phyloP scores from a whole-genome alignment of 192 early-diverging fungal species.

The Rhizophagus sp. region DNA sequence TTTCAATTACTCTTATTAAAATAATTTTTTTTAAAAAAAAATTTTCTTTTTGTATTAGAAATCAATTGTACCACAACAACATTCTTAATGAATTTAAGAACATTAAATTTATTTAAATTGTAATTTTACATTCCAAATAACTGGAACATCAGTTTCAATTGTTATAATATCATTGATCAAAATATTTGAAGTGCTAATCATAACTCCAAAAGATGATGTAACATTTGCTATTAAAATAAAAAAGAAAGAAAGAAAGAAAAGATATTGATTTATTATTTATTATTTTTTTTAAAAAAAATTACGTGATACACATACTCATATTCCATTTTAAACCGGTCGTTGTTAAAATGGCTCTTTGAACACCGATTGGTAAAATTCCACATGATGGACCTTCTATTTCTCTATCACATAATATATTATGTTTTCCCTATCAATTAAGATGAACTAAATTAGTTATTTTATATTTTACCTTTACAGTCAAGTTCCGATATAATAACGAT shows the following conservation, averaged over 20 bases:
- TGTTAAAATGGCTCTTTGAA: conserved; percentile 57
- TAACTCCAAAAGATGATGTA: conserved; percentile 65
- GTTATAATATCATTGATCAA: conserved; percentile 57
- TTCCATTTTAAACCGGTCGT: conserved; percentile 87
- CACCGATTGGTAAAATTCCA: conserved; percentile 83
- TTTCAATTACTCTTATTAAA: too few species aligned
- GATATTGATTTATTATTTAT: too few species aligned
- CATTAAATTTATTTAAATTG: conserved; percentile 10
- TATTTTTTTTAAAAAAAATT: background rate
- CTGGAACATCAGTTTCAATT: conserved; percentile 68
- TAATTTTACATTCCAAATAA: conserved; percentile 84
- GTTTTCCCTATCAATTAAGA: conserved; percentile 53
- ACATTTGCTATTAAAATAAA: conserved; percentile 27
- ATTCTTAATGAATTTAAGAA: too few species aligned
- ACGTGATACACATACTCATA: conserved; percentile 54
- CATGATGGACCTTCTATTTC: conserved; percentile 83
- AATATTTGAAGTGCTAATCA: conserved; percentile 86
- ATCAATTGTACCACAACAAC: background rate
- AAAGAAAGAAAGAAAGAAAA: conserved; percentile 8
- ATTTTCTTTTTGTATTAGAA: background rate
- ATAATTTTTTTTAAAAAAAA: too few species aligned
- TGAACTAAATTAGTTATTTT: background rate
- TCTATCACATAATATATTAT: conserved; percentile 62
- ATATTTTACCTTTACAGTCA: background rate
- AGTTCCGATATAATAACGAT: too few species aligned